Base-by-base conservation (phyloP, 2,329 filamentous ascomycete genomes). In the Sclerotinia glacialis region DNA sequence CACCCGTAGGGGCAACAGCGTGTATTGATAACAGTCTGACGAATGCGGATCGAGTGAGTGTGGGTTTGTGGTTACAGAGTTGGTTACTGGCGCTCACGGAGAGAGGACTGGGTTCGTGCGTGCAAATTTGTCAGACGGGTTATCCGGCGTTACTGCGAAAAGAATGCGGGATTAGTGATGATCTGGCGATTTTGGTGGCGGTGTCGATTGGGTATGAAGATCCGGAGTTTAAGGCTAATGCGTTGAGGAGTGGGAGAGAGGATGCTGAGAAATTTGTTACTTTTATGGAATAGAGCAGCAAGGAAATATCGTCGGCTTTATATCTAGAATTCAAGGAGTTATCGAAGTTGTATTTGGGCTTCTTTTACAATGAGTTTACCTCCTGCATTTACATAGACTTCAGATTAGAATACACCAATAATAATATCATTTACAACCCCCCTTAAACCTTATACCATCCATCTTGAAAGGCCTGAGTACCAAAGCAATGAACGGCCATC, bases 181-280 rank as follows among this genome's bases (percentile, higher is more conserved):
- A 61, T 28, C 16, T 61, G 2, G 64, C 61, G 34, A 60, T 65
- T 42, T 42, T 65, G 46, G 56, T 59, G 40, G 64, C 44, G 11
- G 64, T 65, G 21, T 59, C 64, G 21, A 49, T 61, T 37, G 64
- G 64, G 37, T 65, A 53, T 50, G 64, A 65, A 21, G 55, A 65
- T 52, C 21, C 44, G 8, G 34, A 14, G 6, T 52, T 61, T 7
- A 52, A 34, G 46, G 31, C 37, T 28, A 65, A 65, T 42, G 8
- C 6, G 6, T 8, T 61, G 21, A 65, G 46, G 46, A 21, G 11
- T 37, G 34, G 18, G 5, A 65, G 44, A 40, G 44, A 50, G 12
- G n/a, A 44, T 42, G 21, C 28, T 9, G n/a, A 44, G 34, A 21
- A 54, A 18, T 50, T 37, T 44, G 46, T 65, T 50, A 37, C 21